Evolutionary conservation across 176 grass and related monocot genomes (phyloP).

Genomic region (Oryza rufipogon): DNA sequence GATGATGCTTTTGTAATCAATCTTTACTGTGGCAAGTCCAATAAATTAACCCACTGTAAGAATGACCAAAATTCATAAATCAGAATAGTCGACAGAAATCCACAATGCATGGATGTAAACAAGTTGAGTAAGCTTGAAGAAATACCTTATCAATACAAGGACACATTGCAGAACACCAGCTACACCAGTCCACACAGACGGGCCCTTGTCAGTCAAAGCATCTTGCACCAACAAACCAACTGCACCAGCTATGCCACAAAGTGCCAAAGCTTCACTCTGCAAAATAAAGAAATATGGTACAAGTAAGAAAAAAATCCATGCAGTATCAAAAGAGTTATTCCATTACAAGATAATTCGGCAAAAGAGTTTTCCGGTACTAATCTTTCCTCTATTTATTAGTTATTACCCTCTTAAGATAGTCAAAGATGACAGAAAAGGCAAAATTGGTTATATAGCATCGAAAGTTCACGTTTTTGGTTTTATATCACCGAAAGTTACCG

Average conservation of each 20-base stretch:
- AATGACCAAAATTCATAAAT: no score
- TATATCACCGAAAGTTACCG: no score
- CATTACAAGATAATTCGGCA: neutral
- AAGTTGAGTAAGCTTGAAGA: no score
- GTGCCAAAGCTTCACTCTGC: constrained; percentile 89
- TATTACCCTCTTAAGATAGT: neutral
- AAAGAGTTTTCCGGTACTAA: neutral
- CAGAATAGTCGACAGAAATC: no score
- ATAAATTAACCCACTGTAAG: no score
- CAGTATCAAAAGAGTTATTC: neutral
- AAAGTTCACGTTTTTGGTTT: no score
- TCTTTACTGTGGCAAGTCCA: no score
- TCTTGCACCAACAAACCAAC: constrained; percentile 91
- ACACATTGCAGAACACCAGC: constrained; percentile 83
- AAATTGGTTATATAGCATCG: no score
- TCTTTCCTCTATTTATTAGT: neutral
- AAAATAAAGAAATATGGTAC: constrained; percentile 21
- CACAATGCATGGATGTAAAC: no score
- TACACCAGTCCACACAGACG: constrained; percentile 79
- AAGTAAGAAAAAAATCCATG: neutral
- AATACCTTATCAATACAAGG: constrained; percentile 62
- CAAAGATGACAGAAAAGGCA: no score
- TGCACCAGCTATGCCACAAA: constrained; percentile 76
- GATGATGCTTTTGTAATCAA: no score
- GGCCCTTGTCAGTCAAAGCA: constrained; percentile 65